Evolutionary conservation across 2,329 filamentous ascomycete genomes (phyloP), one percentile per base, ranked within the genome.

Genomic region (Blastomyces parvus): DNA sequence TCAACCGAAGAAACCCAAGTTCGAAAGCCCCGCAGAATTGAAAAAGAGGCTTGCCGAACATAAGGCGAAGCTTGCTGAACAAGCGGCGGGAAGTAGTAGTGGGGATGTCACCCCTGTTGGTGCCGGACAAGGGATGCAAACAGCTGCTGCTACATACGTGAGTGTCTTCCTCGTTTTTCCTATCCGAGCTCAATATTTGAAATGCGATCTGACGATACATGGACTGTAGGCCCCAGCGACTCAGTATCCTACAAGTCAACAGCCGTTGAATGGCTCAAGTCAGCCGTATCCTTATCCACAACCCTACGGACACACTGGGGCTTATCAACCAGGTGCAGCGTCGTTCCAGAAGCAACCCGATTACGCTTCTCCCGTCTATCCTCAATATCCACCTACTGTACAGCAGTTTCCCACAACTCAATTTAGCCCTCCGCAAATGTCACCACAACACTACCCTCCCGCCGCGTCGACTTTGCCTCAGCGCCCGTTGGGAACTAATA

Each of bases 1-100:
- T 30, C 73, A 74, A 19, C 76, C 78, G 46, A 88, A 90, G 74
- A 86, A 86, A 65, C 84, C 86, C 1, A 85, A 90, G 79, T 80
- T 90, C 6, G 90, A 96, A 78, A 83, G 84, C 5, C 73, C 88
- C 0, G 87, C 89, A 19, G 90, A 95, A 70, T 78, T 97, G 65
- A 91, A 93, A 80, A 86, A 86, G 76, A 84, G 91, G 61, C 77
- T 96, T 64, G 89, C 88, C 9, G 89, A 89, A 69, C 89, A 89
- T 73, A 88, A 88, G 68, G 87, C 86, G 6, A 86, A 85, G 71
- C 83, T 78, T 64, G 85, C 66, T 14, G 84, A 87, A 61, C 82
- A 84, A 68, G 81, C 82, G 36, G 80, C 80, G n/a, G 82, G 79
- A 64, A 77, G 77, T 11, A 81, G 79, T 64, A 85, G 80, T 71